Conservation (phyloP, 148 eudicot genomes). For the Rhododendron kiyosumense region DNA sequence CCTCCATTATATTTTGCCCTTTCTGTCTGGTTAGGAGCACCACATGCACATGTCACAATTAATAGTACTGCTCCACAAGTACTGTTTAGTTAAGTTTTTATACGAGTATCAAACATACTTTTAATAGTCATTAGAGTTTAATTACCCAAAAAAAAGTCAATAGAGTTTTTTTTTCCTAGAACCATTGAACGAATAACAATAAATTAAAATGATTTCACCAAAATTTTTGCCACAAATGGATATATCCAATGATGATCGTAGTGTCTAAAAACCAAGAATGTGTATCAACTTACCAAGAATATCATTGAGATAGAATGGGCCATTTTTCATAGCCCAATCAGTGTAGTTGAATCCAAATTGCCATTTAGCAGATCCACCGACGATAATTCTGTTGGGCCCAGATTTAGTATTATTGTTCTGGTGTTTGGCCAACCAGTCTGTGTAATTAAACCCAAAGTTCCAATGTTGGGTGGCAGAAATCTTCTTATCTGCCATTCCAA, state of each 20-base stretch:
- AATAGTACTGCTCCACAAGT: no score
- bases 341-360: conserved; percentile 44
- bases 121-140: neutral
- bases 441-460: conserved; percentile 22
- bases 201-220: neutral
- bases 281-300: conserved; percentile 27
- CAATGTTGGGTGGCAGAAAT: conserved; percentile 9
- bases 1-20: no score
- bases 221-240: neutral
- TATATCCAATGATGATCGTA: neutral
- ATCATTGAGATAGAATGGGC: conserved; percentile 45
- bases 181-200: neutral
- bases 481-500: conserved; percentile 21
- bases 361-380: conserved; percentile 42
- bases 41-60: no score
- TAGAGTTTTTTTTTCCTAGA: neutral
- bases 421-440: conserved; percentile 19
- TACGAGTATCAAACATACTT: no score
- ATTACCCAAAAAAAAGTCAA: no score
- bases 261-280: neutral
- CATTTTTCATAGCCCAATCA: conserved; percentile 45
- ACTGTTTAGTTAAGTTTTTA: no score
- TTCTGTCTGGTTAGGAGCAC: no score
- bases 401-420: conserved; percentile 10
- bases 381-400: conserved; percentile 24